A percentile compares a stretch with the other conserved stretches of the same genome.
phyloP scores from a whole-genome alignment of 169 alveolate genomes.

The Plasmodium fragile region DNA sequence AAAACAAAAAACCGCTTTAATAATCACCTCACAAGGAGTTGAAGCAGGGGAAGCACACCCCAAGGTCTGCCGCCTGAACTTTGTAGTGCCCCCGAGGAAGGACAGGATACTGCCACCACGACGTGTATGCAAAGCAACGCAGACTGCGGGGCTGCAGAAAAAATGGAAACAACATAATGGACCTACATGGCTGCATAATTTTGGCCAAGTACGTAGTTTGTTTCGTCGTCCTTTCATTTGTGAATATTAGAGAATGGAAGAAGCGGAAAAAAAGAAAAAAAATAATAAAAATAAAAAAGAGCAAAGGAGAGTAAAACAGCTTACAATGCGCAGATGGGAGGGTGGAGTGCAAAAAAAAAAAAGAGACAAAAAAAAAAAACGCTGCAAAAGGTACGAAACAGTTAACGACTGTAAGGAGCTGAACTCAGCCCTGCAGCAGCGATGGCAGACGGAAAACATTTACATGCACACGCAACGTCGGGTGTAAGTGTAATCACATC shows the following conservation, averaged over 20 bases:
- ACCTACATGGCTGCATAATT: neutral
- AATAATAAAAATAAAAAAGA: too few relatives aligned
- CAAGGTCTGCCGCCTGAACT: neutral
- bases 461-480: neutral
- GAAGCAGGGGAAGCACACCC: neutral
- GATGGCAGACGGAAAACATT: neutral
- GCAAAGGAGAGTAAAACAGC: neutral
- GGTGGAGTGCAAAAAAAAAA: neutral
- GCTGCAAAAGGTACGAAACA: neutral
- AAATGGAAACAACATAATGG: neutral
- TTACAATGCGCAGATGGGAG: neutral
- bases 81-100: neutral
- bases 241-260: neutral
- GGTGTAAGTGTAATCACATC: neutral
- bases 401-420: neutral
- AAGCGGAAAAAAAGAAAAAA: neutral
- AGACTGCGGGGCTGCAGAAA: neutral
- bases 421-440: neutral
- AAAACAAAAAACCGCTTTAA: conserved; percentile 48
- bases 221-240: neutral
- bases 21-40: conserved; percentile 15
- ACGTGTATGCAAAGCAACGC: neutral
- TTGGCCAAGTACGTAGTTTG: neutral
- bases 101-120: neutral
- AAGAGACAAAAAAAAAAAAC: neutral